Percentiles rank a stretch among this genome's conserved stretches.
Conservation (phyloP, 768 basidiomycete genomes). For the Leccinum imitatum region DNA sequence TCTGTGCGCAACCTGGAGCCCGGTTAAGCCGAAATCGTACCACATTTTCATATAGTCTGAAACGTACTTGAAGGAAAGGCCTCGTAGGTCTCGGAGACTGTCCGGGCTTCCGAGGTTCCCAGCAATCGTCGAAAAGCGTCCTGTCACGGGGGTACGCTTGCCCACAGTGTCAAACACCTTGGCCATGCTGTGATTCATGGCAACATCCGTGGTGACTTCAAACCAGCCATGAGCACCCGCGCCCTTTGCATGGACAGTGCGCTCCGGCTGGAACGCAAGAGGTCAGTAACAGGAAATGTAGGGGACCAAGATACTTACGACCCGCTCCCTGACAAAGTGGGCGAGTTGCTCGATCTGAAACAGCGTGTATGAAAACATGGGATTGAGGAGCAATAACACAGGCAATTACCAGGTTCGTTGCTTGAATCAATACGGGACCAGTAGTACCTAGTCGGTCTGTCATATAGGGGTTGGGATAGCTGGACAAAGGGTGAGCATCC, state of each 20-base stretch:
- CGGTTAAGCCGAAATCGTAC: not conserved
- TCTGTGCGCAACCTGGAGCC: conserved; percentile 34
- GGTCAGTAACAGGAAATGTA: not conserved
- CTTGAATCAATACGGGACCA: conserved; percentile 13
- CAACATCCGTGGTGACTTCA: conserved; percentile 17
- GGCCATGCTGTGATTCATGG: conserved; percentile 18
- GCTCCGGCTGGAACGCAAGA: conserved; percentile 12
- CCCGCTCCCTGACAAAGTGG: conserved; percentile 21
- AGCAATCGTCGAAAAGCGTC: conserved; percentile 55
- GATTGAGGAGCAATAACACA: not conserved
- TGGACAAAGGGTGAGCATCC: too few relatives aligned
- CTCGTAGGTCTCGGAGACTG: conserved; percentile 49
- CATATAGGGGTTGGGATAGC: conserved; percentile 19
- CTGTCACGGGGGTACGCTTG: conserved; percentile 19
- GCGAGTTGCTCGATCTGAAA: conserved; percentile 17
- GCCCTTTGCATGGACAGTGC: conserved; percentile 18
- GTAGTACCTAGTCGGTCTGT: conserved; percentile 15
- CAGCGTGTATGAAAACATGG: not conserved
- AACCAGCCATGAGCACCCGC: conserved; percentile 20
- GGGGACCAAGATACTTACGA: conserved; percentile 6
- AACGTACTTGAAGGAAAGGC: conserved; percentile 49
- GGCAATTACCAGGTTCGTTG: conserved; percentile 11
- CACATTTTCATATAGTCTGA: conserved; percentile 12
- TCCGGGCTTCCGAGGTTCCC: conserved; percentile 54
- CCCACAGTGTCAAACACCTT: conserved; percentile 15